Evolutionary conservation across 257 asterid species (phyloP).

Genomic region (Rehmannia glutinosa): DNA sequence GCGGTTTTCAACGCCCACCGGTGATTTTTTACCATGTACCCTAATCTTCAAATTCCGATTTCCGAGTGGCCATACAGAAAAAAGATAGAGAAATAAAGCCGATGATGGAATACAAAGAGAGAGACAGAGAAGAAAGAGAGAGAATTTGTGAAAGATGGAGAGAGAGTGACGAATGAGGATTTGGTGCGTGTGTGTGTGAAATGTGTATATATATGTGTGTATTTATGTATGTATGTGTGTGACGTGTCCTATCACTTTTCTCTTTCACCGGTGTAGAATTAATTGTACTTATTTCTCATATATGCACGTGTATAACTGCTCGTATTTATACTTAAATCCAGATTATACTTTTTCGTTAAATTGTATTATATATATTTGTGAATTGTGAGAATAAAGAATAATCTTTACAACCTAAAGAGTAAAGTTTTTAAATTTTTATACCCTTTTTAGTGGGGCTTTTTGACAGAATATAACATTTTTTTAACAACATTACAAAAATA

Average conservation of each 20-base stretch:
- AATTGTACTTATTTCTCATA: no score
- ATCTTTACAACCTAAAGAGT: not conserved
- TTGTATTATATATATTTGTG: not conserved
- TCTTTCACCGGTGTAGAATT: no score
- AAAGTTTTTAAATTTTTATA: no score
- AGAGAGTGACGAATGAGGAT: conserved; percentile 19
- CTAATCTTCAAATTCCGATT: conserved; percentile 36
- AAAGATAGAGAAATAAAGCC: conserved; percentile 19
- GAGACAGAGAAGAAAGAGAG: conserved; percentile 6
- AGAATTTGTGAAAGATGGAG: not conserved
- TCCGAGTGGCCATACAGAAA: conserved; percentile 41
- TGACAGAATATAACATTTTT: no score
- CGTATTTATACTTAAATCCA: not conserved
- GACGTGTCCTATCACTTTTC: not conserved
- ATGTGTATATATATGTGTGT: not conserved
- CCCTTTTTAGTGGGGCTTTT: not conserved
- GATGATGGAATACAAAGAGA: conserved; percentile 10
- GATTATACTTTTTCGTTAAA: no score
- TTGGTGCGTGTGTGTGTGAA: conserved; percentile 3
- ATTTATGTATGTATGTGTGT: not conserved
- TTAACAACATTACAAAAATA: no score
- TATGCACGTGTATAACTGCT: not conserved
- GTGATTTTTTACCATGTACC: conserved; percentile 9
- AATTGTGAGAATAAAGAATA: not conserved
- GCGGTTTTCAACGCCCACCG: not conserved